A percentile compares a stretch with the other conserved stretches of the same genome.
Conservation (phyloP, 768 basidiomycete genomes). For the Mycena leptocephala region DNA sequence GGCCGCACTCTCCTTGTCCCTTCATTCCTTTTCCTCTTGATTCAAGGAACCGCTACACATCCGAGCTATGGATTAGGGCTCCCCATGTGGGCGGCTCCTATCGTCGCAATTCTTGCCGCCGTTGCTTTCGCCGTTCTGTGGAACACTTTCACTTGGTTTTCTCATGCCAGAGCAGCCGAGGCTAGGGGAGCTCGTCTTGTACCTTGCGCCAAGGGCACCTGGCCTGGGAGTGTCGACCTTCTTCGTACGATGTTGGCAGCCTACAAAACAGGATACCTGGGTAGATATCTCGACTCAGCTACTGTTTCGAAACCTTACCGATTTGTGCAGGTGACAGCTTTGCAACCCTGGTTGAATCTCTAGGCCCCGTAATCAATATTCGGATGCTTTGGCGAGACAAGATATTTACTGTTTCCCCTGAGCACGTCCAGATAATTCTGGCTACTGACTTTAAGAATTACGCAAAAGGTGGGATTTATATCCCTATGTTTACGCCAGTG, state of each 20-base stretch:
- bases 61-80: neutral
- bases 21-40: neutral
- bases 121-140: neutral
- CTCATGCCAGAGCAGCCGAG: neutral
- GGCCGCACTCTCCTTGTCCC: slow-evolving; percentile 2
- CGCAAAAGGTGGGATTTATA: slow-evolving; percentile 38
- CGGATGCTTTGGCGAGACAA: slow-evolving; percentile 18
- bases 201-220: slow-evolving; percentile 2
- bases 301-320: neutral
- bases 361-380: slow-evolving; percentile 34
- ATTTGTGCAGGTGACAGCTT: slow-evolving; percentile 3
- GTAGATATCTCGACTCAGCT: neutral
- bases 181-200: slow-evolving; percentile 12
- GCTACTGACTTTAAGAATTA: slow-evolving; percentile 48
- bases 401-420: slow-evolving; percentile 36
- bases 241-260: neutral
- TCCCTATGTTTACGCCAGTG: neutral
- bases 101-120: neutral
- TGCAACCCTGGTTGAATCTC: neutral
- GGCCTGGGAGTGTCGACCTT: slow-evolving; percentile 33
- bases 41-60: neutral
- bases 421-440: slow-evolving; percentile 44
- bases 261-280: slow-evolving; percentile 10
- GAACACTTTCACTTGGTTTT: neutral
- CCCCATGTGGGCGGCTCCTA: neutral